Evolutionary conservation across 2,329 filamentous ascomycete genomes (phyloP), one percentile per base, ranked within the genome.

Genomic region (Dryadomyces quercus-mongolicae): DNA sequence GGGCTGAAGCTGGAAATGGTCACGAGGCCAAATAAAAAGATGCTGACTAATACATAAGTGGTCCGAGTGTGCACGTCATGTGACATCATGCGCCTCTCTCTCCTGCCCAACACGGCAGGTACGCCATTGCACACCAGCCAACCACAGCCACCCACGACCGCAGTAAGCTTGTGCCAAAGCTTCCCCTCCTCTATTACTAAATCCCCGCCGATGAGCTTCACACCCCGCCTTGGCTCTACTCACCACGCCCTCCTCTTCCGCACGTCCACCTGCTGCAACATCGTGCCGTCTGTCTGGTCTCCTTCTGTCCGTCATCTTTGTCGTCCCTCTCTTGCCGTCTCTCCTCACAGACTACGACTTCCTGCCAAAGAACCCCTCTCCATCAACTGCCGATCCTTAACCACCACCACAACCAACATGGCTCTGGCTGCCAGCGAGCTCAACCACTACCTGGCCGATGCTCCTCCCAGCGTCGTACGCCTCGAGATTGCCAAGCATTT

Each of bases 401-500:
- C 59, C 51, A 53, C 60, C 49, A 59, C 60, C 52, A 54, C 58
- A 46, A 31, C 25, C 25, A 31, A 31, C 25, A 58, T 66, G 62
- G 72, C 67, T 59, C 83, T 85, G 78, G 73, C 81, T 62, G 69
- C 77, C 55, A 70, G 77, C 61, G 81, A 84, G 59, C 72, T 84
- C 58, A 74, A 74, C 67, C 86, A 95, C 66, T 96, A 95, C 68
- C 78, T 95, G 57, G 91, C 93, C 49, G 93, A 98, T 70, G 84
- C 85, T 59, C 93, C 93, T 48, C 93, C 93, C 1, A 86, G 84
- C 50, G 82, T 96, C 55, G 92, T 96, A 56, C 82, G 85, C 49
- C 80, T 98, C 51, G 85, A 89, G 67, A 93, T 97, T 67, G 89
- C 89, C 71, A 87, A 89, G 66, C 92, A 97, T 71, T 98, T 97